Evolutionary conservation across 2,329 filamentous ascomycete species (phyloP), one percentile per base, ranked within the genome.

Genomic region (Hypoxylon sp.): DNA sequence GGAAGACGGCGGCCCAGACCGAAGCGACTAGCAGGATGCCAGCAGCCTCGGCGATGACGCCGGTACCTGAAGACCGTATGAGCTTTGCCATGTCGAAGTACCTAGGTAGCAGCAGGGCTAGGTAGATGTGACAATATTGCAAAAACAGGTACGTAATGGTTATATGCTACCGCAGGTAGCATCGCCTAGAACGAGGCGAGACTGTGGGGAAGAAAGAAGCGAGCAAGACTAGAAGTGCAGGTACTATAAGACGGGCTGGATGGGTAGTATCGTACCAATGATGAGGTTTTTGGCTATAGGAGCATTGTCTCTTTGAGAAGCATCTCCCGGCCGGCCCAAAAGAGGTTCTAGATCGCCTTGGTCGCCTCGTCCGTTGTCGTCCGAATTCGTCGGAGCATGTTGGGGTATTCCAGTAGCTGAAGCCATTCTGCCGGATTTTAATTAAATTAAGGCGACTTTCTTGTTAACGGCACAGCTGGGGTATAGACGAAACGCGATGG

Each of bases 1-100:
- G 83, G 71, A 97, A 85, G 63, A 97, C 84, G 53, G 84, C 84
- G 41, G 85, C 84, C 91, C 92, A 97, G 64, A 96, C 81, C 54
- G 94, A 84, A 29, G 85, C 84, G 45, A 87, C 79, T 61, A 97
- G 84, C 63, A 97, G 84, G 76, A 91, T 78, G 52, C 88, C 84
- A 53, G 92, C 94, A 38, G 85, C 82, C 76, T 97, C 92, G 35
- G 92, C 90, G 58, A 97, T 76, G 58, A 88, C 82, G 54, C 86
- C 94, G 13, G 92, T 96, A 62, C 92, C 92, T 95, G 69, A 45
- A 27, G 66, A 66, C 46, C 67, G 66, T 65, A 70, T 73, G 60
- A 73, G 71, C 64, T 68, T 70, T 55, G 67, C 53, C 71, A 73
- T 73, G 35, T 40, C 53, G 11, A 21, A 50, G 26, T 73, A 38